Base-by-base conservation (phyloP, 1,284 basidiomycete genomes). In the Cutaneotrichosporon mucoides region DNA sequence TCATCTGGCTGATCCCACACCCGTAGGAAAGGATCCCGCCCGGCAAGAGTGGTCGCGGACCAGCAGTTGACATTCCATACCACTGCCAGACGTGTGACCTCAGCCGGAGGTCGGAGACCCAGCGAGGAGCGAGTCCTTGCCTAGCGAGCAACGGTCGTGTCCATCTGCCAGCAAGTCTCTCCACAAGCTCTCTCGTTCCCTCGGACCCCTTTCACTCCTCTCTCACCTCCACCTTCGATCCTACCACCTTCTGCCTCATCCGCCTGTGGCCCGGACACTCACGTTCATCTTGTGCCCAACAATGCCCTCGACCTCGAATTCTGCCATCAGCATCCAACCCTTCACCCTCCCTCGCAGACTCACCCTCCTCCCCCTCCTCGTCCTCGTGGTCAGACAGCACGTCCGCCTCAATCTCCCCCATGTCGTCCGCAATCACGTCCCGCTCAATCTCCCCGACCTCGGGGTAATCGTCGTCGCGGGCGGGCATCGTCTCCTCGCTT, bases 231-330 rank as follows among this genome's bases (percentile, higher is more conserved):
- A 4, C 52, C 24, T n/a, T 24, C 42, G n/a, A 7, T n/a, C 5
- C n/a, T 13, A 10, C 13, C 33, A 10, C 15, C 6, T 24, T 6
- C 50, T 9, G 6, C 42, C 6, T 44, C 35, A 51, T 5, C 6
- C 16, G 4, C 50, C 50, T 11, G 34, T 42, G 5, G 3, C 40
- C 24, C 34, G 8, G 15, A 13, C 5, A 66, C 70, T 65, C 65
- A 72, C 70, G n/a, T 44, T 41, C 37, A 54, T 15, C 51, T 54
- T 59, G 53, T 68, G 66, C 9, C 63, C 62, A 12, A 66, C 13
- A 34, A 73, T 67, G 12, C 47, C 52, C 57, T 66, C 64, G 12
- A 73, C 69, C 56, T 73, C 71, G 53, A 66, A 73, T 56, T 73
- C 71, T 41, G 62, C 67, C 46, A 36, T 48, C 13, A 48, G 46